Conservation (phyloP, 352 stramenopile genomes). For the Phytophthora sp. region DNA sequence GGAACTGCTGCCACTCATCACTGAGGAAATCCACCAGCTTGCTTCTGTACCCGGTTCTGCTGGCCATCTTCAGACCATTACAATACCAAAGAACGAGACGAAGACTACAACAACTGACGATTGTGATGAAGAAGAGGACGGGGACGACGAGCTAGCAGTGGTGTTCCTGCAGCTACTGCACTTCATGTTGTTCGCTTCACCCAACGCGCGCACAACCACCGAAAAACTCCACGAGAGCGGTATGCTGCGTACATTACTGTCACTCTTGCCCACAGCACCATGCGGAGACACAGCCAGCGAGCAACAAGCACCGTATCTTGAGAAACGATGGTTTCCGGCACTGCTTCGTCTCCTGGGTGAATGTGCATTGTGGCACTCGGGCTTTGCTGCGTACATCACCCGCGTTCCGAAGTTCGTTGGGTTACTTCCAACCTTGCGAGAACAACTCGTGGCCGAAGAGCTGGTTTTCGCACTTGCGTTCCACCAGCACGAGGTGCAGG, state of each 20-base stretch:
- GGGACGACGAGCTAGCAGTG: constrained; percentile 43
- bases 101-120: not conserved
- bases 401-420: constrained; percentile 47
- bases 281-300: not conserved
- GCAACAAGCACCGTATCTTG: not conserved
- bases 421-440: constrained; percentile 33
- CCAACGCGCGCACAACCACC: constrained; percentile 26
- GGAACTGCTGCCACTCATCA: constrained; percentile 46
- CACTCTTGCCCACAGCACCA: constrained; percentile 38
- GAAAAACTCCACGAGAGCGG: constrained; percentile 54
- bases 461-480: constrained; percentile 47
- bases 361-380: constrained; percentile 56
- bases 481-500: constrained; percentile 40
- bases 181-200: constrained; percentile 45
- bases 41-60: not conserved
- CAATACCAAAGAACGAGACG: not conserved
- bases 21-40: constrained; percentile 44
- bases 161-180: constrained; percentile 59
- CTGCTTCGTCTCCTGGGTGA: constrained; percentile 57
- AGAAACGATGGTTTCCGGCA: constrained; percentile 40
- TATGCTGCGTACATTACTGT: constrained; percentile 47
- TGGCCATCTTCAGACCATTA: not conserved
- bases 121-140: not conserved
- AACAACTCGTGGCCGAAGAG: constrained; percentile 39
- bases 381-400: constrained; percentile 45